phyloP scores from a whole-genome alignment of 2,329 filamentous ascomycete species.

The Pseudocercospora crystallina region DNA sequence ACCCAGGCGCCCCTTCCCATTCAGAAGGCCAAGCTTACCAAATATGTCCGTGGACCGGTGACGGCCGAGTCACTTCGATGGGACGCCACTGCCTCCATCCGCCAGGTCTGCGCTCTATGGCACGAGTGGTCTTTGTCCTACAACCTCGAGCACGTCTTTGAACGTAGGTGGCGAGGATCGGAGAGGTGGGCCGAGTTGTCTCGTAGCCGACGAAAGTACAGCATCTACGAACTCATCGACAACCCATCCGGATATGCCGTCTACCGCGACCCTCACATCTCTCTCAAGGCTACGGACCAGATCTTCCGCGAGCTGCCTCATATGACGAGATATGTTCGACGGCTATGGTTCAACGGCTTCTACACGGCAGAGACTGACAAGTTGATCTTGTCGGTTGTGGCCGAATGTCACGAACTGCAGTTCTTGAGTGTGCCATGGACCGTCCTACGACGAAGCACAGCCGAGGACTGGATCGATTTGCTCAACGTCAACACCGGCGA shows the following conservation, averaged over 20 bases:
- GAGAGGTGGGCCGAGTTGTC: conserved; percentile 54
- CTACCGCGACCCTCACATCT: conserved; percentile 54
- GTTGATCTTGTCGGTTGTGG: conserved; percentile 50
- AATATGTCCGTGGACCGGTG: conserved; percentile 53
- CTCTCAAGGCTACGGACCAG: conserved; percentile 48
- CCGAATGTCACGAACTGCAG: conserved; percentile 48
- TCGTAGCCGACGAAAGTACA: conserved; percentile 42
- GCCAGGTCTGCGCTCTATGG: conserved; percentile 52
- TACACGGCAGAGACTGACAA: conserved; percentile 52
- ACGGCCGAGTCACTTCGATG: conserved; percentile 53
- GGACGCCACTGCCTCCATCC: conserved; percentile 51
- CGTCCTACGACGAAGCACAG: conserved; percentile 49
- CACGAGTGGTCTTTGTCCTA: conserved; percentile 55
- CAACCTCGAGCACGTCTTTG: conserved; percentile 52
- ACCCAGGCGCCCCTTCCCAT: conserved; percentile 50
- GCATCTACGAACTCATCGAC: conserved; percentile 50
- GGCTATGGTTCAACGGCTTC: conserved; percentile 58
- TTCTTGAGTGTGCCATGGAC: conserved; percentile 56
- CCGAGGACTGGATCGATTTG: conserved; percentile 50
- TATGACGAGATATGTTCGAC: conserved; percentile 50
- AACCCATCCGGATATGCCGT: conserved; percentile 49
- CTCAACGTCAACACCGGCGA: conserved; percentile 41
- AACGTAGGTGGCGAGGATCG: conserved; percentile 53
- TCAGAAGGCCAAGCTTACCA: conserved; percentile 45
- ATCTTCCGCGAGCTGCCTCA: conserved; percentile 48